phyloP scores from a whole-genome alignment of 2,329 filamentous ascomycete genomes.

The Sarocladium kiliense region DNA sequence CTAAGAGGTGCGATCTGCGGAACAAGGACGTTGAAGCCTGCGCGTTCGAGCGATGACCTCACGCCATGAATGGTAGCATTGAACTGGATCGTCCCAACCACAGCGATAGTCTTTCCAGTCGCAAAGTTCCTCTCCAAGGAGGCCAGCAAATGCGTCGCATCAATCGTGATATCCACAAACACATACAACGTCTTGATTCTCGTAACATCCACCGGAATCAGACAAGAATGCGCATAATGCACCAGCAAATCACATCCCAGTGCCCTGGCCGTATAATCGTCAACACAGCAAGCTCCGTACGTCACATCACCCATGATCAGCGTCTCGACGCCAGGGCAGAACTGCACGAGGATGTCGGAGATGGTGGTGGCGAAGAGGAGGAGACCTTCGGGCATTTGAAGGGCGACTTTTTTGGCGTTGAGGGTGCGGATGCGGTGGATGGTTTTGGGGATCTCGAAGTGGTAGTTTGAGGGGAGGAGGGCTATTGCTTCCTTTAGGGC shows the following conservation, averaged over 20 bases:
- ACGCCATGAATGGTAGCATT: slow-evolving; percentile 93
- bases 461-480: slow-evolving; percentile 91
- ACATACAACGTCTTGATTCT: slow-evolving; percentile 97
- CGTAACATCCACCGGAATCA: slow-evolving; percentile 94
- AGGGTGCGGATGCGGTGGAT: slow-evolving; percentile 86
- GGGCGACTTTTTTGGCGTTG: slow-evolving; percentile 73
- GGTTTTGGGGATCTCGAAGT: slow-evolving; percentile 97
- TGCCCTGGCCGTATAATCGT: slow-evolving; percentile 93
- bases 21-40: slow-evolving; percentile 79
- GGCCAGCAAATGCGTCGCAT: slow-evolving; percentile 78
- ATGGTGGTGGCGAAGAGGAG: slow-evolving; percentile 96
- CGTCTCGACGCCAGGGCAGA: slow-evolving; percentile 87
- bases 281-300: slow-evolving; percentile 97
- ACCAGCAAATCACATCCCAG: slow-evolving; percentile 91
- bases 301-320: slow-evolving; percentile 99
- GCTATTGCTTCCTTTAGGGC: slow-evolving; percentile 83
- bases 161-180: slow-evolving; percentile 96
- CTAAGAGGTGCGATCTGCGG: slow-evolving; percentile 90
- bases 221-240: slow-evolving; percentile 94
- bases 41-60: slow-evolving; percentile 68
- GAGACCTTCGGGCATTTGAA: slow-evolving; percentile 97
- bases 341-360: slow-evolving; percentile 90
- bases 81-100: slow-evolving; percentile 98
- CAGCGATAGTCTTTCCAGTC: slow-evolving; percentile 77
- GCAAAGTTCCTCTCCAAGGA: slow-evolving; percentile 87